These are phyloP conservation scores for Gracilariopsis chorda DNA, from an alignment of 23 red algal genomes.

Conservation along the genomic window DNA sequence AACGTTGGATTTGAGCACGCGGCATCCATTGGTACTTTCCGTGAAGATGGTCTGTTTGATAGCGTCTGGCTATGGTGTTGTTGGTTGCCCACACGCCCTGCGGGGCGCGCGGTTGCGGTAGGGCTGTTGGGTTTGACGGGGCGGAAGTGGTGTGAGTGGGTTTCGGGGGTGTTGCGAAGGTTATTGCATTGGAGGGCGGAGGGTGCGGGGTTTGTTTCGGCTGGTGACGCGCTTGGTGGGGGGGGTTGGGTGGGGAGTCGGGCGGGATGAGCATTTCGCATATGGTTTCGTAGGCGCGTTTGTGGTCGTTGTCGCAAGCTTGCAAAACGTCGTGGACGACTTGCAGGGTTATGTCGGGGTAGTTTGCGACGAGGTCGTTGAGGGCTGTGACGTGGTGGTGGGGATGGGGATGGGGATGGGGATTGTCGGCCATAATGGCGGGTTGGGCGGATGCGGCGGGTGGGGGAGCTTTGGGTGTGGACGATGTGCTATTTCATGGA, in stretches of 20 bases:
- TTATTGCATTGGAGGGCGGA: not conserved
- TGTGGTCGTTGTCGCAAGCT: not conserved
- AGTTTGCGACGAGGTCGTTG: constrained; percentile 3
- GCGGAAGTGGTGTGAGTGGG: not conserved
- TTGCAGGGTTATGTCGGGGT: not conserved
- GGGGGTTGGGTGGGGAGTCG: not conserved
- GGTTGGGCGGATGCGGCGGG: not conserved
- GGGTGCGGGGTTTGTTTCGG: not conserved
- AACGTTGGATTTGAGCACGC: not conserved
- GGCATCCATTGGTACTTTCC: constrained; percentile 30
- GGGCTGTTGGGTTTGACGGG: not conserved
- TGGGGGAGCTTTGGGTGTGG: not conserved
- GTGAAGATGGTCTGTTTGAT: constrained; percentile 12
- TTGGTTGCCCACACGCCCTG: constrained; percentile 32
- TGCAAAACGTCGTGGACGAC: constrained; percentile 26
- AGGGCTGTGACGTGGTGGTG: not conserved
- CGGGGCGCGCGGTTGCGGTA: not conserved
- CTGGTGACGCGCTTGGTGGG: not conserved
- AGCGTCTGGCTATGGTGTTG: constrained; percentile 11
- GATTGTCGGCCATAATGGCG: not conserved
- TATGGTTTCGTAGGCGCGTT: constrained; percentile 2
- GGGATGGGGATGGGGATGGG: not conserved
- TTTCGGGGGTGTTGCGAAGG: not conserved
- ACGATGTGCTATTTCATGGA: not conserved
- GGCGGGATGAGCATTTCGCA: constrained; percentile 61